Conservation (phyloP, 352 stramenopile species). For the Phytophthora fragariaefolia region DNA sequence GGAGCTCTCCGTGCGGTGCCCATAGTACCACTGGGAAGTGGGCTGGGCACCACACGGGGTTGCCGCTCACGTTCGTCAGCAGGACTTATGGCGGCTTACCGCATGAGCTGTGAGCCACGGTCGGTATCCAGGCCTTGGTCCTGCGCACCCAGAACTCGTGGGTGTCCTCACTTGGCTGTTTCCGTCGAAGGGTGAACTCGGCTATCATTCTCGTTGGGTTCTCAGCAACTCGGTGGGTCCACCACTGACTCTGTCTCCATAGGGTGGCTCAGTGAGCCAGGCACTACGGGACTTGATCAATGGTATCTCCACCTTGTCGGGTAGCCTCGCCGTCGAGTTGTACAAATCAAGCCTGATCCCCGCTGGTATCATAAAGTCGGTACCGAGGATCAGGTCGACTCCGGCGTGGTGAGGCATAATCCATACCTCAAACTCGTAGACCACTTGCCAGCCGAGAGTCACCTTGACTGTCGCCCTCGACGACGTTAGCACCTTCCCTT, state of each 20-base stretch:
- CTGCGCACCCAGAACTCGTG: background rate
- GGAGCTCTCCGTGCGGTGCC: background rate
- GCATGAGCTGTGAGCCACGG: conserved; percentile 59
- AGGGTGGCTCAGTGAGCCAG: no score
- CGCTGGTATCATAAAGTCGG: conserved; percentile 8
- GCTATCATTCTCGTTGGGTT: conserved; percentile 20
- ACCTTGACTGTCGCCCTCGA: no score
- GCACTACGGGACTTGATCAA: background rate
- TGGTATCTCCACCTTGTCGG: background rate
- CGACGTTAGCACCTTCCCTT: background rate
- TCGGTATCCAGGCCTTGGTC: conserved; percentile 26
- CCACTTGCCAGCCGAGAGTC: no score
- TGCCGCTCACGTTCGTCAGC: conserved; percentile 59
- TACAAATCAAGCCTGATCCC: conserved; percentile 9
- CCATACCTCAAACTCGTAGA: conserved; percentile 16
- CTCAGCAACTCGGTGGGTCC: background rate
- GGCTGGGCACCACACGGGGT: conserved; percentile 95
- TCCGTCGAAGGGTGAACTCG: conserved; percentile 36
- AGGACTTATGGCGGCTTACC: conserved; percentile 64
- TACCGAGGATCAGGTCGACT: conserved; percentile 10
- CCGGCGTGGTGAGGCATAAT: conserved; percentile 4
- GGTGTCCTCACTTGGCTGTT: background rate
- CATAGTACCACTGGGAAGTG: conserved; percentile 67
- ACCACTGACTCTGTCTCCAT: background rate
- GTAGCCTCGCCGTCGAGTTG: background rate